Percentiles rank a stretch among this genome's conserved stretches.
phyloP scores from a whole-genome alignment of 2,329 filamentous ascomycete genomes.

The Pleomassaria siparia region DNA sequence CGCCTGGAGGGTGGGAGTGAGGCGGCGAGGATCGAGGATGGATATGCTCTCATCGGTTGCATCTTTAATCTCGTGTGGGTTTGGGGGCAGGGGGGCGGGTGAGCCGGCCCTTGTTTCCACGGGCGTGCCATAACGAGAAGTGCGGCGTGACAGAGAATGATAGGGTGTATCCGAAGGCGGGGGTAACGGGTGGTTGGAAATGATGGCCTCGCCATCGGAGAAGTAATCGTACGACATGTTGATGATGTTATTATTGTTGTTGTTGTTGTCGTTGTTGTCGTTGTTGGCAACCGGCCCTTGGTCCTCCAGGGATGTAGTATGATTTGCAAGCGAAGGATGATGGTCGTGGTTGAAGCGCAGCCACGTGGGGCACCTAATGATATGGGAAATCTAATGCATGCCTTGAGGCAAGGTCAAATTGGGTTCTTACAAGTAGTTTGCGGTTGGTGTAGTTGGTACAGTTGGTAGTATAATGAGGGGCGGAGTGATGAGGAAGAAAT shows the following conservation, averaged over 20 bases:
- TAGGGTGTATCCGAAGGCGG: slow-evolving; percentile 73
- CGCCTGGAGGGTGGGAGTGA: slow-evolving; percentile 92
- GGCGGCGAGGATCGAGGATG: slow-evolving; percentile 83
- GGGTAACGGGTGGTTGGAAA: slow-evolving; percentile 58
- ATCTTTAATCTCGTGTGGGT: slow-evolving; percentile 56
- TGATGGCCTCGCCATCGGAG: slow-evolving; percentile 47
- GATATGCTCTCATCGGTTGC: slow-evolving; percentile 69
- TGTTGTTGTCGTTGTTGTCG: too few relatives aligned
- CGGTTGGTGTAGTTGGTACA: too few relatives aligned
- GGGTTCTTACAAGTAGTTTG: too few relatives aligned
- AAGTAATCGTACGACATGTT: slow-evolving; percentile 50
- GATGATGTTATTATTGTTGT: too few relatives aligned
- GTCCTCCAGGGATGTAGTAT: slow-evolving; percentile 2
- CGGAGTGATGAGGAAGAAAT: not conserved
- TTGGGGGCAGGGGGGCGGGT: slow-evolving; percentile 57
- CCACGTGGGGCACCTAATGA: slow-evolving; percentile 27
- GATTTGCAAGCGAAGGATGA: slow-evolving; percentile 5
- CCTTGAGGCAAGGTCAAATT: slow-evolving; percentile 19
- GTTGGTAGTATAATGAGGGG: not conserved
- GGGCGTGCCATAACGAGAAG: slow-evolving; percentile 60
- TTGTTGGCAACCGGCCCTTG: too few relatives aligned
- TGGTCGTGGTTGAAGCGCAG: slow-evolving; percentile 25
- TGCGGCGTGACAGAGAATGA: slow-evolving; percentile 62
- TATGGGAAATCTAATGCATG: slow-evolving; percentile 29
- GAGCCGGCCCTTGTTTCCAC: slow-evolving; percentile 68